A percentile compares a stretch with the other conserved stretches of the same genome.
These are phyloP conservation scores for Penicillium palitans DNA, from an alignment of 2,329 filamentous ascomycete species.

Conservation along the genomic window DNA sequence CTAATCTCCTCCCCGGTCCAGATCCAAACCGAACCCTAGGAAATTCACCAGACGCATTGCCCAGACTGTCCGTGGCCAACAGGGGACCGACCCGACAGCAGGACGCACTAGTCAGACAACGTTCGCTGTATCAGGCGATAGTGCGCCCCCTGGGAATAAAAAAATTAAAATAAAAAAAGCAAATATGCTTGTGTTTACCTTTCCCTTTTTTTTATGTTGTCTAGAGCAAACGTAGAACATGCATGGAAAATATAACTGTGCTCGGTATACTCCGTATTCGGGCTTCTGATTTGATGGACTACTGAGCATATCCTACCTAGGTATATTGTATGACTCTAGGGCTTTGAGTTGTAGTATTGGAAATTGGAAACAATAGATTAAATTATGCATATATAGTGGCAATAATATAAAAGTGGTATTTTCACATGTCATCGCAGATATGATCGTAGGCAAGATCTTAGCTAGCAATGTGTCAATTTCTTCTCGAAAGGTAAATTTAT, in stretches of 20 bases:
- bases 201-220: constrained; percentile 4
- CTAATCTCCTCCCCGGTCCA: background rate
- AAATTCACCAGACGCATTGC: constrained; percentile 1
- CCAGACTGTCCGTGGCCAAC: constrained; percentile 4
- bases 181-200: background rate
- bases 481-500: background rate
- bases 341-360: background rate
- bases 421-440: background rate
- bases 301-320: background rate
- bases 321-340: background rate
- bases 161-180: no score
- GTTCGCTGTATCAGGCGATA: constrained; percentile 13
- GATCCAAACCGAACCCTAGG: constrained; percentile 2
- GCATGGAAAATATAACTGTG: constrained; percentile 38
- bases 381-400: background rate
- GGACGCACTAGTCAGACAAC: constrained; percentile 14
- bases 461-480: constrained; percentile 1
- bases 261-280: constrained; percentile 8
- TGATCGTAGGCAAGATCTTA: background rate
- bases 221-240: constrained; percentile 40
- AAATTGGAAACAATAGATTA: background rate
- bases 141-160: background rate
- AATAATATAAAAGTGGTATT: background rate
- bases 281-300: background rate
- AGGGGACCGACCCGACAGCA: constrained; percentile 1